Conservation (phyloP, 768 basidiomycete species). For the Lepiota venenata region DNA sequence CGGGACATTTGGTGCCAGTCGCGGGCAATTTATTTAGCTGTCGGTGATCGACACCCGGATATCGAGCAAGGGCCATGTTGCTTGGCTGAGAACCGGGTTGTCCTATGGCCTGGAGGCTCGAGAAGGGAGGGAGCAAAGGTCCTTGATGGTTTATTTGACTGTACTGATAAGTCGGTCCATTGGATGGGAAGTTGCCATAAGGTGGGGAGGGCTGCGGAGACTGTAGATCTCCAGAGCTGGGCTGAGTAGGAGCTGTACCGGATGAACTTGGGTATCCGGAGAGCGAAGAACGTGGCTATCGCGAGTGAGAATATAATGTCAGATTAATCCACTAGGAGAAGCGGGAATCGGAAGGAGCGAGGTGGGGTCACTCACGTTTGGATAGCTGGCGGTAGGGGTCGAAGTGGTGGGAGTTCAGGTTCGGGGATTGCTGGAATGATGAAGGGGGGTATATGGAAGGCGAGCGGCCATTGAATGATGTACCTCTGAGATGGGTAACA, state of each 20-base stretch:
- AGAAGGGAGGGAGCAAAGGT: slow-evolving; percentile 68
- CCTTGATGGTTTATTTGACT: slow-evolving; percentile 32
- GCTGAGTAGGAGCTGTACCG: slow-evolving; percentile 27
- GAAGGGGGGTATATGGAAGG: slow-evolving; percentile 56
- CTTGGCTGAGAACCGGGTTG: slow-evolving; percentile 37
- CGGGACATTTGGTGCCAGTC: slow-evolving; percentile 54
- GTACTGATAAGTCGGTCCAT: slow-evolving; percentile 32
- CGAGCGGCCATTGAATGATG: slow-evolving; percentile 51
- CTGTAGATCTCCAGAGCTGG: slow-evolving; percentile 37
- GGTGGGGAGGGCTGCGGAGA: slow-evolving; percentile 37
- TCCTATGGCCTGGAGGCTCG: slow-evolving; percentile 60
- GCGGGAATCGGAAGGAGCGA: slow-evolving; percentile 32
- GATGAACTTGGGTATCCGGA: slow-evolving; percentile 34
- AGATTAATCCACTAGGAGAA: slow-evolving; percentile 17
- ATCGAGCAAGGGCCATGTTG: slow-evolving; percentile 59
- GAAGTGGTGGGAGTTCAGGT: slow-evolving; percentile 54
- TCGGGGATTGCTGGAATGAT: slow-evolving; percentile 64
- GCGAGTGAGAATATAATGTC: slow-evolving; percentile 26
- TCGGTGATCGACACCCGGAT: slow-evolving; percentile 40
- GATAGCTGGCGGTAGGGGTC: slow-evolving; percentile 43
- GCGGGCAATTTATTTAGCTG: slow-evolving; percentile 27
- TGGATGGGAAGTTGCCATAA: slow-evolving; percentile 36
- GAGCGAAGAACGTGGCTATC: slow-evolving; percentile 32
- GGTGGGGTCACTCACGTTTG: slow-evolving; percentile 36
- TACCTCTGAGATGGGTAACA: slow-evolving; percentile 69